A percentile compares a stretch with the other conserved stretches of the same genome.
Evolutionary conservation across 371 early-diverging fungal species (phyloP).

Genomic region (Mortierella sp.): DNA sequence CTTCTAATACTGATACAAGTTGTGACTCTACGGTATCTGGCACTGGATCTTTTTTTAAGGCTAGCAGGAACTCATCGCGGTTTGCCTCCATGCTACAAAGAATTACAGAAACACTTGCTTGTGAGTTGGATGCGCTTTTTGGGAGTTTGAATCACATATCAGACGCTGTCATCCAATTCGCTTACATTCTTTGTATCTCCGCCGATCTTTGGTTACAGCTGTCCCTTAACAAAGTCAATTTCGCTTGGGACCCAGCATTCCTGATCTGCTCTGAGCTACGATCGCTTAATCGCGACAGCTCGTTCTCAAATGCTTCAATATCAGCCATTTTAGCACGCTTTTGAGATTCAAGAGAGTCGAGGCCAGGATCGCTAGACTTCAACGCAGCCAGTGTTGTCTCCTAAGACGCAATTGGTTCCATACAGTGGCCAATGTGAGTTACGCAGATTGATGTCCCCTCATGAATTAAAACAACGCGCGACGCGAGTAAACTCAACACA

Average conservation of each 20-base stretch:
- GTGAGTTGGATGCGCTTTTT: background rate
- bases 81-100: slow-evolving; percentile 17
- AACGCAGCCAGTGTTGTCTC: slow-evolving; percentile 20
- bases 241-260: slow-evolving; percentile 39
- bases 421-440: background rate
- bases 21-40: slow-evolving; percentile 21
- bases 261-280: slow-evolving; percentile 38
- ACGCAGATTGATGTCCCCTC: background rate
- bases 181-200: slow-evolving; percentile 30
- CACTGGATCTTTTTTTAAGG: slow-evolving; percentile 5
- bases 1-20: slow-evolving; percentile 16
- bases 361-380: slow-evolving; percentile 26
- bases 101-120: background rate
- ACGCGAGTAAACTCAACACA: background rate
- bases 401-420: slow-evolving; percentile 4
- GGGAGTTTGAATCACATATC: background rate
- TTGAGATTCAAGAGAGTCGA: slow-evolving; percentile 31
- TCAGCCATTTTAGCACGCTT: slow-evolving; percentile 31
- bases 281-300: slow-evolving; percentile 33
- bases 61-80: slow-evolving; percentile 4
- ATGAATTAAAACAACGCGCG: background rate
- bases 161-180: background rate
- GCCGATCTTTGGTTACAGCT: slow-evolving; percentile 14
- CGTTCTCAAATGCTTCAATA: slow-evolving; percentile 48
- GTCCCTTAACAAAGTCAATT: slow-evolving; percentile 30